Evolutionary conservation across 2,329 filamentous ascomycete genomes (phyloP).

Genomic region (Clonostachys rhizophaga): DNA sequence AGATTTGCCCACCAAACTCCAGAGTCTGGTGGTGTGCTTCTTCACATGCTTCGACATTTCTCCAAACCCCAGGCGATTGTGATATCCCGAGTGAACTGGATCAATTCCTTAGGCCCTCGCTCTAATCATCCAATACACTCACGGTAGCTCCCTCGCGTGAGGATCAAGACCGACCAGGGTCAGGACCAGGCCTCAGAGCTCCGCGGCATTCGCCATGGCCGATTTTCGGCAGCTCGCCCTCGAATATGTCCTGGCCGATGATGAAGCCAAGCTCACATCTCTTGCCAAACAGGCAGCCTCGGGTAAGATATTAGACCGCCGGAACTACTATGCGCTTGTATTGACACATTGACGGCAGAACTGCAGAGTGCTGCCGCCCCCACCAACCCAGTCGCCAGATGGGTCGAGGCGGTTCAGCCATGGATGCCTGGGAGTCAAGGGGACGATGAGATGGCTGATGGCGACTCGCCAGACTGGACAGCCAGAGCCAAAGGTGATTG

Average conservation of each 20-base stretch:
- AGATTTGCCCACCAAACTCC: too few species aligned
- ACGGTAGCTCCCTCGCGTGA: too few species aligned
- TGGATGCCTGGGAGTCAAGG: constrained; percentile 43
- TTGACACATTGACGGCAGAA: constrained; percentile 20
- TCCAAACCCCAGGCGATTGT: too few species aligned
- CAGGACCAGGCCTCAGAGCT: too few species aligned
- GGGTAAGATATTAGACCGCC: constrained; percentile 16
- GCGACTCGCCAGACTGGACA: constrained; percentile 44
- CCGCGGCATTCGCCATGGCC: constrained; percentile 28
- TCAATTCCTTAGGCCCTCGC: too few species aligned
- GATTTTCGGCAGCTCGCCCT: constrained; percentile 47
- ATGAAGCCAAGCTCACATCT: constrained; percentile 29
- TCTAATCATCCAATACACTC: too few species aligned
- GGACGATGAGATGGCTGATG: constrained; percentile 28
- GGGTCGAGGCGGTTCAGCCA: constrained; percentile 49
- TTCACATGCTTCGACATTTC: too few species aligned
- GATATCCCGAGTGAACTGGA: too few species aligned
- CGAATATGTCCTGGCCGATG: constrained; percentile 48
- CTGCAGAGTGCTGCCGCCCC: constrained; percentile 37
- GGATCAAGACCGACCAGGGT: too few species aligned
- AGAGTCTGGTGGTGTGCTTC: too few species aligned
- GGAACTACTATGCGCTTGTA: neutral
- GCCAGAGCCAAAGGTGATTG: constrained; percentile 43
- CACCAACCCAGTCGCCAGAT: constrained; percentile 43
- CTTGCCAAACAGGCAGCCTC: constrained; percentile 41